phyloP scores from a whole-genome alignment of 2,329 filamentous ascomycete species.

The Ceratocystis colombiana region DNA sequence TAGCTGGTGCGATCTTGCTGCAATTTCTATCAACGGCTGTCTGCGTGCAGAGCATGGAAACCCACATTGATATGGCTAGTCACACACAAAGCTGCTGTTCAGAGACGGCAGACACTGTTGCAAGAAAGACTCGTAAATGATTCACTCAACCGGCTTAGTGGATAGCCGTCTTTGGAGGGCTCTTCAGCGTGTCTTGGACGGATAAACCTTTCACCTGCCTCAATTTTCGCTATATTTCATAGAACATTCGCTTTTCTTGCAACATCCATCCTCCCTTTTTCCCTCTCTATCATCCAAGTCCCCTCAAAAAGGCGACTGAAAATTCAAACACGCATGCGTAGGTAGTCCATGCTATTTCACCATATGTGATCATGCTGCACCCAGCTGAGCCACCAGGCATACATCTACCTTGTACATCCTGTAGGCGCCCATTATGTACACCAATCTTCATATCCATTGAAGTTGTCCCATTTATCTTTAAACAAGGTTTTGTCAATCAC shows the following conservation, averaged over 20 bases:
- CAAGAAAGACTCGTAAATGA: background rate
- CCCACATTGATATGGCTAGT: background rate
- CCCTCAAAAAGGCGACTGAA: background rate
- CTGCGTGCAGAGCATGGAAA: background rate
- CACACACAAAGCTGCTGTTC: background rate
- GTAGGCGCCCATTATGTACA: background rate
- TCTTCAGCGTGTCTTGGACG: too few species aligned
- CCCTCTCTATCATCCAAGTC: background rate
- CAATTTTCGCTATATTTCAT: too few species aligned
- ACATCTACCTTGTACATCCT: conserved; percentile 1
- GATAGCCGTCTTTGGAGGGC: too few species aligned
- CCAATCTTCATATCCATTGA: too few species aligned
- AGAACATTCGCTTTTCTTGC: too few species aligned
- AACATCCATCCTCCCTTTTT: too few species aligned
- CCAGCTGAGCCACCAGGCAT: background rate
- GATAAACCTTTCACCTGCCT: too few species aligned
- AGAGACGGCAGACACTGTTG: background rate
- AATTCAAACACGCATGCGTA: background rate
- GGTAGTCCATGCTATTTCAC: background rate
- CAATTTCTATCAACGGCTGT: background rate
- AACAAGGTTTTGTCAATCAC: background rate
- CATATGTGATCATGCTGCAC: background rate
- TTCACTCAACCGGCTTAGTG: too few species aligned
- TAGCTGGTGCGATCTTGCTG: background rate
- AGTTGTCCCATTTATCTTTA: background rate